A percentile compares a stretch with the other conserved stretches of the same genome.
phyloP scores from a whole-genome alignment of 1,284 basidiomycete genomes.

The Apiotrichum akiyoshidainum region DNA sequence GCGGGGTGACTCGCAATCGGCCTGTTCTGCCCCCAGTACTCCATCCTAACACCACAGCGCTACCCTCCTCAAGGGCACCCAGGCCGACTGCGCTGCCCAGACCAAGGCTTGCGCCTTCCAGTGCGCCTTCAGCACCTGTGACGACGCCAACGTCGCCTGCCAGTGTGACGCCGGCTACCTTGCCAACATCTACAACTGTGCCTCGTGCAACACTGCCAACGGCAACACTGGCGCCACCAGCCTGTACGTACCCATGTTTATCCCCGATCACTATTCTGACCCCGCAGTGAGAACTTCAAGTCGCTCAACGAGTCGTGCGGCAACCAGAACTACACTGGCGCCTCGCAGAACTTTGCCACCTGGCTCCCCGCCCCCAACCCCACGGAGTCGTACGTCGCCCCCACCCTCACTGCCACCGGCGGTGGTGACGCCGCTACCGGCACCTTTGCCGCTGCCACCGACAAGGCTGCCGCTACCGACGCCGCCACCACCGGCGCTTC shows the following conservation, averaged over 20 bases:
- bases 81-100: conserved; percentile 31
- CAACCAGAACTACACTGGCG: conserved; percentile 44
- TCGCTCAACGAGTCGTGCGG: conserved; percentile 40
- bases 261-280: not conserved
- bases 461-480: conserved; percentile 8
- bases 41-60: conserved; percentile 11
- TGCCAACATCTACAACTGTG: conserved; percentile 49
- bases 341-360: conserved; percentile 33
- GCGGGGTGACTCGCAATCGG: too few species aligned
- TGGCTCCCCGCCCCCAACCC: conserved; percentile 26
- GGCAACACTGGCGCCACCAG: conserved; percentile 42
- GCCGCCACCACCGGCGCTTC: conserved; percentile 9
- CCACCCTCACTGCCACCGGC: conserved; percentile 44
- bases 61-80: conserved; percentile 31
- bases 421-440: conserved; percentile 45
- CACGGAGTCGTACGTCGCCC: conserved; percentile 36
- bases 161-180: conserved; percentile 46
- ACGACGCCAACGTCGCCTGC: conserved; percentile 37
- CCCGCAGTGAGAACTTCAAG: conserved; percentile 31
- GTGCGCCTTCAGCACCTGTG: conserved; percentile 45
- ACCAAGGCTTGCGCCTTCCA: conserved; percentile 37
- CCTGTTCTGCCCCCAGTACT: not conserved
- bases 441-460: conserved; percentile 17
- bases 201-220: conserved; percentile 49
- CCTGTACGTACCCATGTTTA: conserved; percentile 7